Conservation (phyloP, 441 rosid species). For the Sinapis alba region DNA sequence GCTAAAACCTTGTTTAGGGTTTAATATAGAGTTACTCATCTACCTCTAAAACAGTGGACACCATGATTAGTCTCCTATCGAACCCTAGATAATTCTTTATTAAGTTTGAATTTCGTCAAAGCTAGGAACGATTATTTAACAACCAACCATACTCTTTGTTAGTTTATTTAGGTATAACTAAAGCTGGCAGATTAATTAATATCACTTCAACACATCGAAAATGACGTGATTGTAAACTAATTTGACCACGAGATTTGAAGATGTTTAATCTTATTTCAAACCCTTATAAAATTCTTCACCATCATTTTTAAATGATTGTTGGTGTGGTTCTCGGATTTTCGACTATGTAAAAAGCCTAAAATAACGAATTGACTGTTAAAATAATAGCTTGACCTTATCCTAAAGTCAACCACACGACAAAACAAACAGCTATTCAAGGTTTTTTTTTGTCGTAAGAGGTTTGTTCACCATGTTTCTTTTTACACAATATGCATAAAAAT, state of each 20-base stretch:
- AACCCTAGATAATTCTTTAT: too few relatives aligned
- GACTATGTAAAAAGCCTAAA: conserved; percentile 35
- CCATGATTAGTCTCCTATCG: too few relatives aligned
- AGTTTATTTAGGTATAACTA: conserved; percentile 22
- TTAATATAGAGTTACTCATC: too few relatives aligned
- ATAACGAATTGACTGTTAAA: neutral
- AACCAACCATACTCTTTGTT: too few relatives aligned
- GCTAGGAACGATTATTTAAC: too few relatives aligned
- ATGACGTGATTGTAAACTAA: conserved; percentile 33
- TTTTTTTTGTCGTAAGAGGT: neutral
- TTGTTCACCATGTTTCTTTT: neutral
- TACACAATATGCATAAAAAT: neutral
- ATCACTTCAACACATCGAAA: conserved; percentile 25
- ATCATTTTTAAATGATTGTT: conserved; percentile 18
- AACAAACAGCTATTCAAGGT: conserved; percentile 34
- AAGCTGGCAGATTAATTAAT: conserved; percentile 27
- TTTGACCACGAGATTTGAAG: conserved; percentile 26
- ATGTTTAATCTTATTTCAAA: conserved; percentile 25
- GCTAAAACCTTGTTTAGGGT: too few relatives aligned
- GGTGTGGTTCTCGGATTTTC: conserved; percentile 31
- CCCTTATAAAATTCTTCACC: neutral
- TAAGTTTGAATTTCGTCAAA: too few relatives aligned
- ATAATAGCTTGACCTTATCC: conserved; percentile 32
- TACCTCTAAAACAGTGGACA: too few relatives aligned
- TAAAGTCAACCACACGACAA: conserved; percentile 37